Evolutionary conservation across 2,329 filamentous ascomycete species (phyloP), one percentile per base, ranked within the genome.

Genomic region (Talaromyces sp.): DNA sequence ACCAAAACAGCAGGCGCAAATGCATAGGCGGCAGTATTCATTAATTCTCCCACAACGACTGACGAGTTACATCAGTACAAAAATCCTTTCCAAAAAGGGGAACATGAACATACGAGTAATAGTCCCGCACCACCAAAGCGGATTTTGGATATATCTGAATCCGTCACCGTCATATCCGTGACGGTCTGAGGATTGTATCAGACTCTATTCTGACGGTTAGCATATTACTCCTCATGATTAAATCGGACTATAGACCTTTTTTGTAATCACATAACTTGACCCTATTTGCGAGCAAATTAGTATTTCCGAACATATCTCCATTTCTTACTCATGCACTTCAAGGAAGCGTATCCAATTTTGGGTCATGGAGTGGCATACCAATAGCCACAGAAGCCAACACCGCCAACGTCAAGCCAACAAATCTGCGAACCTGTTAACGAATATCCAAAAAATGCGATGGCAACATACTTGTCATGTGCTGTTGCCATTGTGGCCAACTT

Each of bases 221-320:
- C 27, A 14, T 7, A 22, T 22, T 4, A 3, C 10, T 56, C 9
- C 33, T 56, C 2, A 16, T 4, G 3, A 11, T 37, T 19, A n/a
- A 35, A 41, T 47, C 13, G 19, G 16, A 19, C 11, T 14, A 37
- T 2, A 27, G 22, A 59, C 59, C 59, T 59, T 65, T 39, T 65
- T 65, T 19, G 64, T 65, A n/a, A 65, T 65, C 13, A 65, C 64
- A 59, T 65, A 65, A 49, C 64, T 65, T 8, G 64, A 62, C 9
- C 64, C 64, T 65, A 61, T 19, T 11, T 43, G 10, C 16, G 0
- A 31, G 16, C 19, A 43, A 0, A 6, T 62, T 22, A 41, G 37
- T 41, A n/a, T 49, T 31, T 39, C 19, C 9, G 13, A 22, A 54
- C n/a, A 54, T 35, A 22, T 8, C 27, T n/a, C 4, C 6, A 4